Percentiles rank a stretch among this genome's conserved stretches.
phyloP scores from a whole-genome alignment of 768 basidiomycete genomes.

The Lactarius deliciosus region DNA sequence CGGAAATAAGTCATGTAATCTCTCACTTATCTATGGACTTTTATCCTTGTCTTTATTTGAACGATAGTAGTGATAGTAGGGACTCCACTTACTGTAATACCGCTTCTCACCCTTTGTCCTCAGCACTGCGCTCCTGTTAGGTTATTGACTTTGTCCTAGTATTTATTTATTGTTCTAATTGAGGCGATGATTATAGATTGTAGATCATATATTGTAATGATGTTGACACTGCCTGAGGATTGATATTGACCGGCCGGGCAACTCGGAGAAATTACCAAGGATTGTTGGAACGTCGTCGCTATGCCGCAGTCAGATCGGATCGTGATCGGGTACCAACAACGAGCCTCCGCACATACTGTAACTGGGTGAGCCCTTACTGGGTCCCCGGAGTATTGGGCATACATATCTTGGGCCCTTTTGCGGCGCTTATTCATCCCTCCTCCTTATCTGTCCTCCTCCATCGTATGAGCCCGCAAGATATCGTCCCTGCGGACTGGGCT shows the following conservation, averaged over 20 bases:
- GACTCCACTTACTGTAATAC: not conserved
- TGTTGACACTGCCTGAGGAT: not conserved
- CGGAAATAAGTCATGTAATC: conserved; percentile 1
- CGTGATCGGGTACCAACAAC: not conserved
- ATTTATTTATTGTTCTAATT: not conserved
- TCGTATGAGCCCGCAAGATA: conserved; percentile 18
- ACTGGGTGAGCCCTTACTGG: too few species aligned
- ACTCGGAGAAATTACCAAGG: not conserved
- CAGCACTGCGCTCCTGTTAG: not conserved
- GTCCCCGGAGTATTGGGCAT: too few species aligned
- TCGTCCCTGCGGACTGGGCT: conserved; percentile 10
- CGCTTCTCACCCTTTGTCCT: not conserved
- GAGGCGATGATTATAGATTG: not conserved
- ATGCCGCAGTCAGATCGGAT: not conserved
- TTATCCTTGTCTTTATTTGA: not conserved
- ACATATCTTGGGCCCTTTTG: not conserved
- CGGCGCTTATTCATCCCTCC: not conserved
- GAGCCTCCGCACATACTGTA: too few species aligned
- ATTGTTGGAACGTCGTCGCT: too few species aligned
- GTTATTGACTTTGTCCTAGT: not conserved
- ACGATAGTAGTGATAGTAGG: not conserved
- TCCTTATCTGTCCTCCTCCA: not conserved
- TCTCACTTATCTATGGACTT: conserved; percentile 1
- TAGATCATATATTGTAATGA: not conserved
- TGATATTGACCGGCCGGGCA: not conserved